Percentiles rank a stretch among this genome's conserved stretches.
These are phyloP conservation scores for Eutrema salsugineum DNA, from an alignment of 441 rosid genomes.

Conservation along the genomic window DNA sequence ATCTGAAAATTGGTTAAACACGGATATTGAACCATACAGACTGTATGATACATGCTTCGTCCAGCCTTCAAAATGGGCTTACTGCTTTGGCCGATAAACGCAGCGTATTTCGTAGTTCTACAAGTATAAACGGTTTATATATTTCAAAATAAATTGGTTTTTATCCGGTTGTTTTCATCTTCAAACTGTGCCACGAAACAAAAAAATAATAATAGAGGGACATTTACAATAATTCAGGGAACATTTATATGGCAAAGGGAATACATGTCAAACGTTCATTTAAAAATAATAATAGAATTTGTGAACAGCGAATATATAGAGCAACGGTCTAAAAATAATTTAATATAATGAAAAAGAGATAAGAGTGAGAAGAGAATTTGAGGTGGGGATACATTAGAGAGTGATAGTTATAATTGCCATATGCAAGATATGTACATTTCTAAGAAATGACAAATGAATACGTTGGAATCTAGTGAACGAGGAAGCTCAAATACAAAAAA, in stretches of 20 bases:
- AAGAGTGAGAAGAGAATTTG: conserved; percentile 12
- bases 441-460: conserved; percentile 16
- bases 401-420: conserved; percentile 27
- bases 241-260: conserved; percentile 5
- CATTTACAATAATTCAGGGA: neutral
- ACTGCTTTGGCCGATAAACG: neutral
- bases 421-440: conserved; percentile 21
- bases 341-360: neutral
- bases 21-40: no score
- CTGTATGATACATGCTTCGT: neutral
- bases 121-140: neutral
- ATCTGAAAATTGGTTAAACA: no score
- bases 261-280: neutral
- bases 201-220: neutral
- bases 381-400: conserved; percentile 26
- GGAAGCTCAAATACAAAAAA: conserved; percentile 8
- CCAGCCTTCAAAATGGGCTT: neutral
- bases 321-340: neutral
- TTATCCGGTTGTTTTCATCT: neutral
- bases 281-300: neutral
- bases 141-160: neutral
- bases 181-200: neutral
- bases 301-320: conserved; percentile 10
- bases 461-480: conserved; percentile 28
- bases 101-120: neutral